A percentile compares a stretch with the other conserved stretches of the same genome.
These are phyloP conservation scores for Globomyces sp. DNA, from an alignment of 371 early-diverging fungal species.

Conservation along the genomic window DNA sequence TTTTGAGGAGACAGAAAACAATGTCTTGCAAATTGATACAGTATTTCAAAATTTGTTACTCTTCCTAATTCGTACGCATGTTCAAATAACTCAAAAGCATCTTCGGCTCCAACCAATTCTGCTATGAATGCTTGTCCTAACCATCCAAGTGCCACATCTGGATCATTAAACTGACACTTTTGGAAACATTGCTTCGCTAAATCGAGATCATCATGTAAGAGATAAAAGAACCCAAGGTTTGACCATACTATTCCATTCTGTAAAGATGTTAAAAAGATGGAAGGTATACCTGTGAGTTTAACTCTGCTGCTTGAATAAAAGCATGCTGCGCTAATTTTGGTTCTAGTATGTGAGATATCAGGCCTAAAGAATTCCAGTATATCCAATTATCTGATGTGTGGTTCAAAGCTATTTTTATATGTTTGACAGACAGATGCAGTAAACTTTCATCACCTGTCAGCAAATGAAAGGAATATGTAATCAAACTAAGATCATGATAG, in stretches of 20 bases:
- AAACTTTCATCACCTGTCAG: constrained; percentile 4
- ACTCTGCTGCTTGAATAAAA: constrained; percentile 74
- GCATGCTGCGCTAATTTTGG: constrained; percentile 79
- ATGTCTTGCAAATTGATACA: constrained; percentile 70
- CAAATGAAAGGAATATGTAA: neutral
- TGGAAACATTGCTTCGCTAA: constrained; percentile 76
- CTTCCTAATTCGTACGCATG: constrained; percentile 73
- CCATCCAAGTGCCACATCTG: constrained; percentile 80
- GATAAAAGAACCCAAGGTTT: constrained; percentile 81
- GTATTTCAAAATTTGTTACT: constrained; percentile 59
- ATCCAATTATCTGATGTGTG: constrained; percentile 57
- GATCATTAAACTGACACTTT: constrained; percentile 73
- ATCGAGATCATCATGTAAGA: constrained; percentile 70
- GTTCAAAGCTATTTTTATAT: constrained; percentile 61
- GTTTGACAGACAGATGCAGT: constrained; percentile 26
- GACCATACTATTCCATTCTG: constrained; percentile 73
- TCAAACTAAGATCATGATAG: neutral
- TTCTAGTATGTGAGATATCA: constrained; percentile 53
- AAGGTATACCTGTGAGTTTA: constrained; percentile 58
- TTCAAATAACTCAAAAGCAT: constrained; percentile 63
- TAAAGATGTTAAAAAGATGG: neutral
- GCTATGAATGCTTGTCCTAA: constrained; percentile 82
- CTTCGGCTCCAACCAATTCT: constrained; percentile 55
- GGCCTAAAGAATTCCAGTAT: constrained; percentile 79
- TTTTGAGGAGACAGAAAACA: constrained; percentile 13